Percentiles rank a stretch among this genome's conserved stretches.
phyloP scores from a whole-genome alignment of 2,329 filamentous ascomycete species.

The Penicillium verrucosum region DNA sequence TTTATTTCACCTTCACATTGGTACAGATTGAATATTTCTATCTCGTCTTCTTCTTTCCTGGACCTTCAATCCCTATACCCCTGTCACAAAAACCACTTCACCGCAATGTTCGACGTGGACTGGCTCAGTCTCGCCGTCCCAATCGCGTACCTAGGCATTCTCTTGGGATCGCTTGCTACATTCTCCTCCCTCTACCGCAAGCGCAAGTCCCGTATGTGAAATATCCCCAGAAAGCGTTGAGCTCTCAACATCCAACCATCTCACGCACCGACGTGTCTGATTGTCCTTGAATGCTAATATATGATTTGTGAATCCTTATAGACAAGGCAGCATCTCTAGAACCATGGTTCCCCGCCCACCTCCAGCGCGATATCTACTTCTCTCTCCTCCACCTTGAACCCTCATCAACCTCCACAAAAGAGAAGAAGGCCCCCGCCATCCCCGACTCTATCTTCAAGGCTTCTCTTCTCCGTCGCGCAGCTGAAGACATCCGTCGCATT shows the following conservation, averaged over 20 bases:
- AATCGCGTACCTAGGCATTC: conserved; percentile 82
- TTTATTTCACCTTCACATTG: not conserved
- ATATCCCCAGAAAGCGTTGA: not conserved
- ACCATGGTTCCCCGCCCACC: conserved; percentile 89
- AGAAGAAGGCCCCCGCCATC: conserved; percentile 66
- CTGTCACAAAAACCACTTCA: conserved; percentile 1
- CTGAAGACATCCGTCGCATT: conserved; percentile 89
- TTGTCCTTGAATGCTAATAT: conserved; percentile 13
- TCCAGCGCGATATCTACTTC: conserved; percentile 92
- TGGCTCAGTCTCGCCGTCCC: conserved; percentile 85
- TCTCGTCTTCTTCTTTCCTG: not conserved
- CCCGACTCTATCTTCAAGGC: conserved; percentile 85
- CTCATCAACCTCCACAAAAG: conserved; percentile 46
- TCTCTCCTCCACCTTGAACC: conserved; percentile 78
- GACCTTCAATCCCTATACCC: not conserved
- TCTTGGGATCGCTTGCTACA: conserved; percentile 82
- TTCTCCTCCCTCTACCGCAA: conserved; percentile 93
- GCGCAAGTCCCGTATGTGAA: conserved; percentile 71
- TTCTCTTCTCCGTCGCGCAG: conserved; percentile 80
- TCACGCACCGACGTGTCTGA: not conserved
- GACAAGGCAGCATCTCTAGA: conserved; percentile 78
- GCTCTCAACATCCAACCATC: not conserved
- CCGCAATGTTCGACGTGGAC: conserved; percentile 53
- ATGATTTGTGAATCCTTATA: conserved; percentile 10
- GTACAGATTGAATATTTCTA: not conserved